phyloP scores from a whole-genome alignment of 768 basidiomycete genomes.

The Xerocomellus chrysenteron region DNA sequence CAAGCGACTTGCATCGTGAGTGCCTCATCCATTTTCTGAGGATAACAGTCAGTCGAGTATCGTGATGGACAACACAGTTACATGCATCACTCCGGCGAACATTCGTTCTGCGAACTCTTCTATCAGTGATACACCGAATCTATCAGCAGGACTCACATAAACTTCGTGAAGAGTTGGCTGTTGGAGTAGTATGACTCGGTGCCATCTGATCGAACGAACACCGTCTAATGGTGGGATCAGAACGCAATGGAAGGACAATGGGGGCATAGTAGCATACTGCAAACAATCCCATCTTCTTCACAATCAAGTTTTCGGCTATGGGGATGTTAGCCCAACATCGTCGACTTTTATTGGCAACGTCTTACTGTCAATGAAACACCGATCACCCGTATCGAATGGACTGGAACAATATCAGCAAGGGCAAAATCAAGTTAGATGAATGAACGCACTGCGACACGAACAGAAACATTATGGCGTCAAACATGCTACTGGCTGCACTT shows the following conservation, averaged over 20 bases:
- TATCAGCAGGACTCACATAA: conserved; percentile 51
- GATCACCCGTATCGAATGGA: conserved; percentile 80
- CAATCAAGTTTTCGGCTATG: conserved; percentile 64
- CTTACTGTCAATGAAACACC: conserved; percentile 70
- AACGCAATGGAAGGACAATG: not conserved
- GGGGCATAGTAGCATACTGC: conserved; percentile 43
- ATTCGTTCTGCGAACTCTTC: conserved; percentile 49
- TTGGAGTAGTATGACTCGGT: conserved; percentile 83
- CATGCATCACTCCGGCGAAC: conserved; percentile 68
- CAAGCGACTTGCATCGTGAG: conserved; percentile 72
- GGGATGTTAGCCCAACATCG: conserved; percentile 6
- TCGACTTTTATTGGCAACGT: not conserved
- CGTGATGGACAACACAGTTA: not conserved
- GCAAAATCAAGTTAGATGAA: not conserved
- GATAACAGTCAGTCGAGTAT: conserved; percentile 10
- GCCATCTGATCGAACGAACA: conserved; percentile 70
- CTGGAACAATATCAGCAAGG: conserved; percentile 33
- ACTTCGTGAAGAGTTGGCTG: conserved; percentile 70
- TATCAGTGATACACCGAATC: not conserved
- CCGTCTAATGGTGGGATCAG: conserved; percentile 42
- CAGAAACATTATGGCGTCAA: conserved; percentile 79
- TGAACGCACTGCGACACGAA: conserved; percentile 77
- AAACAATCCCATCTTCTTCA: conserved; percentile 80
- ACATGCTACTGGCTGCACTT: conserved; percentile 64
- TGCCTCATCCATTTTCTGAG: conserved; percentile 65